A percentile compares a stretch with the other conserved stretches of the same genome.
Conservation (phyloP, 345 rosid genomes). For the Theobroma cacao region DNA sequence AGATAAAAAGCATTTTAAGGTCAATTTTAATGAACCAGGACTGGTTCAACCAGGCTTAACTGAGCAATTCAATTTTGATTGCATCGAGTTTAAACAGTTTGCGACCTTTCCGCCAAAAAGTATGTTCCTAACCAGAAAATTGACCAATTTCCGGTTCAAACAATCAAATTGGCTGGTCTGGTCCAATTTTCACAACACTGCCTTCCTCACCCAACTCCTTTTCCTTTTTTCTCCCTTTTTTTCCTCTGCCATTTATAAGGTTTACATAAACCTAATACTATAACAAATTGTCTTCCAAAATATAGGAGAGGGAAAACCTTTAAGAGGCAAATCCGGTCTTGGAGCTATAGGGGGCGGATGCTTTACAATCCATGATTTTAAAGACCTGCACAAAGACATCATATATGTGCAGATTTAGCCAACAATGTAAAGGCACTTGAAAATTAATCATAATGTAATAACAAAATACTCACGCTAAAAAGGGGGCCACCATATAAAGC, state of each 20-base stretch:
- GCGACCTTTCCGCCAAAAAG: not conserved
- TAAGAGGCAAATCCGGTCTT: conserved; percentile 59
- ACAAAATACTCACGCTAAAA: conserved; percentile 62
- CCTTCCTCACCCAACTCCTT: not conserved
- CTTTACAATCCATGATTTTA: conserved; percentile 66
- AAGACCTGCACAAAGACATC: conserved; percentile 45
- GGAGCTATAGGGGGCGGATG: conserved; percentile 61
- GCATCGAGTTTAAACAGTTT: not conserved
- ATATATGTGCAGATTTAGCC: not conserved
- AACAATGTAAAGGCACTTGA: not conserved
- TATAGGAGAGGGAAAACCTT: conserved; percentile 42
- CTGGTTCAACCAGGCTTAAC: not conserved
- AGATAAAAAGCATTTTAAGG: not conserved
- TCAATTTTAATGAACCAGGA: not conserved
- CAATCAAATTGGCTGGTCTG: not conserved
- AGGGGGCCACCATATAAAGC: conserved; percentile 97
- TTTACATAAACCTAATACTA: not conserved
- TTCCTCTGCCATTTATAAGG: not conserved
- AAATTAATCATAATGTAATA: not conserved
- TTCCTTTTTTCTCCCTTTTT: not conserved
- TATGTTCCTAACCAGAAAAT: not conserved
- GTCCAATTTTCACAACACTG: not conserved
- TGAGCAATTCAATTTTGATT: not conserved
- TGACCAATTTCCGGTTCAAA: not conserved
- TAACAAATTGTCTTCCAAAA: conserved; percentile 6